Base-by-base conservation (phyloP, 2,329 filamentous ascomycete species). In the Phoma sp. region DNA sequence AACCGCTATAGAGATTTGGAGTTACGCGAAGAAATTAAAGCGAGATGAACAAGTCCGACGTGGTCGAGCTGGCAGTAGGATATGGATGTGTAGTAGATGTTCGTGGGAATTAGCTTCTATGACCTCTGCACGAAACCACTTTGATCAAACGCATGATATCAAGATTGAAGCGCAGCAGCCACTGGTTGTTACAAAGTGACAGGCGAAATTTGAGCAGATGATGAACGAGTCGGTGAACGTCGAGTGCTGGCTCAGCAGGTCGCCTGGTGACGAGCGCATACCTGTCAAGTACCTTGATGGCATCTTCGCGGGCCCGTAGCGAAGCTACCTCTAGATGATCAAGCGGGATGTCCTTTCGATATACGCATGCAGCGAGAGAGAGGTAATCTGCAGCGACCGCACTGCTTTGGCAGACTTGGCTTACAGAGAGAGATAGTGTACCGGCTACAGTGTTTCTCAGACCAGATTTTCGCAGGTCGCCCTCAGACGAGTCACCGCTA, bases 381-480 rank as follows among this genome's bases (percentile, higher is more conserved):
- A 82, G 64, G 30, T 78, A 50, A 0, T 72, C 48, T 26, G 72
- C 73, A 1, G 77, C 78, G 4, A 58, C 29, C 1, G 42, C 4
- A 34, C 76, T 56, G 0, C 75, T 11, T 32, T n/a, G 7, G 2
- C 43, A 40, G 32, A 63, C 47, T 30, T 61, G 67, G 12, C 77
- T 61, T 29, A 81, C 77, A 0, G 78, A 78, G 11, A 80, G 65
- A 0, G 77, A 56, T 65, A 71, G 78, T 0, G 78, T 77, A 14
- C 66, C 71, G 3, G 73, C 73, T 2, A 80, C 64, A 0, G 76
- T 66, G 18, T 75, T 72, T 32, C 71, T 77, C 75, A 18, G 70
- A 67, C 1, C 53, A 20, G 28, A 39, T 12, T 42, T 33, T 25
- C 39, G 38, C 33, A 23, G 65, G 1, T 64, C 59, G 47, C 75